Conservation (phyloP, 192 early-diverging fungal species). For the Coemansia sp. region DNA sequence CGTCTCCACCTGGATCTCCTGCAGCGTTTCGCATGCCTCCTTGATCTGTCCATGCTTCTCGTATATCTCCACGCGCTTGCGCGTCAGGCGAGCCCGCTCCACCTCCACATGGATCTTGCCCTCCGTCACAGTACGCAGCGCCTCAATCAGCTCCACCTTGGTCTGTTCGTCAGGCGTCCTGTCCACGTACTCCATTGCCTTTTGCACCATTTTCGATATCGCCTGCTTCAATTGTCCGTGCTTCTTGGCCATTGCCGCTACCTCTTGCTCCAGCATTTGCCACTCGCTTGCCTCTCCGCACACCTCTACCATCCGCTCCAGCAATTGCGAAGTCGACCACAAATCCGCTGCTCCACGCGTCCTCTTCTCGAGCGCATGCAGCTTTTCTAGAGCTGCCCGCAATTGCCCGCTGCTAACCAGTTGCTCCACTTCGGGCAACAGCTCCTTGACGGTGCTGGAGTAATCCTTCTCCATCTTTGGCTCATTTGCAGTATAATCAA, state of each 20-base stretch:
- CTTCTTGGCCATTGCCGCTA: conserved; percentile 93
- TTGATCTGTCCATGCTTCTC: conserved; percentile 88
- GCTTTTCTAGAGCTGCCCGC: conserved; percentile 83
- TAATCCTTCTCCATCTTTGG: conserved; percentile 94
- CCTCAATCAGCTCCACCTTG: conserved; percentile 91
- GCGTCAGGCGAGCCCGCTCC: conserved; percentile 91
- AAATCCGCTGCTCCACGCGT: conserved; percentile 88
- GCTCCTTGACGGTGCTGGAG: conserved; percentile 71
- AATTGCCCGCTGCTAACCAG: conserved; percentile 70
- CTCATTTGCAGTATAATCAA: conserved; percentile 45
- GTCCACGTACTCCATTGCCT: conserved; percentile 87
- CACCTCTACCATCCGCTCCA: conserved; percentile 76
- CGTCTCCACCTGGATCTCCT: conserved; percentile 98
- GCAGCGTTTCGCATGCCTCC: conserved; percentile 92
- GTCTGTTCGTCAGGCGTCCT: conserved; percentile 76
- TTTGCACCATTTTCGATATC: conserved; percentile 92
- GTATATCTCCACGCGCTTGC: conserved; percentile 82
- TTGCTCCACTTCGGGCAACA: conserved; percentile 76
- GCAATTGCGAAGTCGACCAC: conserved; percentile 82
- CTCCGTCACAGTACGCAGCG: conserved; percentile 92
- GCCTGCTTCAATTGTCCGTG: conserved; percentile 96
- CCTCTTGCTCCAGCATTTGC: conserved; percentile 89
- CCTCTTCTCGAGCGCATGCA: conserved; percentile 90
- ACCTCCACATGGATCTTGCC: conserved; percentile 99
- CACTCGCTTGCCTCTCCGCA: conserved; percentile 75